Base-by-base conservation (phyloP, 2,329 filamentous ascomycete genomes). In the Pseudogymnoascus sp. region DNA sequence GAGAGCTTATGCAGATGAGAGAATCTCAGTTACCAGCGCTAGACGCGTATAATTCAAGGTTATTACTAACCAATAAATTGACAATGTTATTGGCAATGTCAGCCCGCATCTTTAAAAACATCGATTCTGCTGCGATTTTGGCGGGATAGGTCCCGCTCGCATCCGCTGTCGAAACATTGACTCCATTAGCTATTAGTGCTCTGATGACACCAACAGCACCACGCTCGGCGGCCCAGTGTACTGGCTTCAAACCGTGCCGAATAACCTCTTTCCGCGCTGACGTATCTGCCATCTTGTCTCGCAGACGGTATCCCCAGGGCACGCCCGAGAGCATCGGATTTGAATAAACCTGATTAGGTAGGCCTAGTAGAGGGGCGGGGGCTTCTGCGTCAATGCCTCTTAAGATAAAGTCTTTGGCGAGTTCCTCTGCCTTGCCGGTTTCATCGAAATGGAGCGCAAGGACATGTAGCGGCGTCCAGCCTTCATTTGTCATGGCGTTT, bases 191-290 rank as follows among this genome's bases (percentile, higher is more conserved):
- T 5, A 61, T 12, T 15, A 61, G 12, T 20, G 33, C 53, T 22
- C 11, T 33, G 36, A 20, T 20, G 57, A 61, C 57, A 7, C 53
- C 53, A 4, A 43, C 37, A 11, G 53, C 37, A 9, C 60, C 60
- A 30, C 53, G 60, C 3, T 47, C 53, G 8, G 60, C 60, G 20
- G 57, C 37, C 53, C 60, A 61, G 37, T 59, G 60, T 5, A 61
- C 53, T 14, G 53, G 36, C 11, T 30, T 59, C 35, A 61, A 15
- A 14, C 36, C 36, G 18, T 35, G 9, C 33, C 36, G 36, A 38
- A 38, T 15, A 38, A 38, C 36, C 22, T 25, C 22, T 2, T 38
- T 15, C n/a, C 36, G 14, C 36, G 36, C 2, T 14, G 36, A 15
- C n/a, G 36, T 6, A 38, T 38, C 37, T 20, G 37, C 37, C 37